phyloP scores from a whole-genome alignment of 1,139 yeast genomes.

The Nakaseomyces bracarensis region DNA sequence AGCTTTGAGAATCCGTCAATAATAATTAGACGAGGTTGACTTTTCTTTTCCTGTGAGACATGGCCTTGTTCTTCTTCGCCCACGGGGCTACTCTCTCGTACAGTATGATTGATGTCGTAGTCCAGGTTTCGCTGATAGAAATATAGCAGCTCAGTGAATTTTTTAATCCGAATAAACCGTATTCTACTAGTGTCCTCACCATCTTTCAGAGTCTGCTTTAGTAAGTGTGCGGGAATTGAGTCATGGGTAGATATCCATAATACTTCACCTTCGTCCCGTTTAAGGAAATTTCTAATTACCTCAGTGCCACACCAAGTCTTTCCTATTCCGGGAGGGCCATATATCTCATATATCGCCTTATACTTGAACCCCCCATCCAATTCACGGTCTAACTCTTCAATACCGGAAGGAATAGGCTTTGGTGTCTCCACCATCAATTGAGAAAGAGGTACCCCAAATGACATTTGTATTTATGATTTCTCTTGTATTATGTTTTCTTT shows the following conservation, averaged over 20 bases:
- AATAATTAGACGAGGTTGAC: constrained; percentile 16
- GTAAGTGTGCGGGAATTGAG: constrained; percentile 12
- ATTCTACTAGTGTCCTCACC: background rate
- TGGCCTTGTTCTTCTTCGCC: background rate
- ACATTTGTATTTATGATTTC: constrained; percentile 17
- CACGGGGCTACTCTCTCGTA: background rate
- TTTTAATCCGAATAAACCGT: constrained; percentile 15
- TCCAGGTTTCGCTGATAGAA: constrained; percentile 16
- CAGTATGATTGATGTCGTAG: background rate
- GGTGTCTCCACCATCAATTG: constrained; percentile 25
- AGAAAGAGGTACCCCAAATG: constrained; percentile 30
- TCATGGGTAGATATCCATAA: constrained; percentile 28
- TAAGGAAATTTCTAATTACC: constrained; percentile 11
- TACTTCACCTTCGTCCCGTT: constrained; percentile 10
- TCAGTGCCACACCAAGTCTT: constrained; percentile 25
- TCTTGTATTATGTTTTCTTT: too few species aligned
- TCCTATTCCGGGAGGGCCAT: constrained; percentile 32
- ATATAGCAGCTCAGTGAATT: constrained; percentile 23
- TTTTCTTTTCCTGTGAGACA: background rate
- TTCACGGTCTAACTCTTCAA: constrained; percentile 19
- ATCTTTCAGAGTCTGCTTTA: too few species aligned
- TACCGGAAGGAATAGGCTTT: constrained; percentile 22
- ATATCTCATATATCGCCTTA: constrained; percentile 28
- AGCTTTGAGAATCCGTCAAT: constrained; percentile 30
- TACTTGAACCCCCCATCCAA: constrained; percentile 26